phyloP scores from a whole-genome alignment of 208 protist species.

The Leishmania major region DNA sequence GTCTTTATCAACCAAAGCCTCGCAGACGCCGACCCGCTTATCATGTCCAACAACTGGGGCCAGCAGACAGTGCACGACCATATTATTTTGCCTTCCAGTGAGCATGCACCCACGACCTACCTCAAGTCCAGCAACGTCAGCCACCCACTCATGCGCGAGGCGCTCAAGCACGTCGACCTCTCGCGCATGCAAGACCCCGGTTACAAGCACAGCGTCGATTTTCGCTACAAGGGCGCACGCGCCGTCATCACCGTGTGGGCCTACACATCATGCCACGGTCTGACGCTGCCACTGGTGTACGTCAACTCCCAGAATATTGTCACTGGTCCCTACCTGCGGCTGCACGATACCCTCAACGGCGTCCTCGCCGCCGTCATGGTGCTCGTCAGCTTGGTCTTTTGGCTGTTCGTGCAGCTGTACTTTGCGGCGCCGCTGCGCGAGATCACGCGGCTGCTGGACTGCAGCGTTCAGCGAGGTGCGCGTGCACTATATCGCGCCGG shows the following conservation, averaged over 20 bases:
- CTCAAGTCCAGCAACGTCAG: slow-evolving; percentile 23
- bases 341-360: neutral
- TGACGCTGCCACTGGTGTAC: slow-evolving; percentile 5
- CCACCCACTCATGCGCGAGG: slow-evolving; percentile 38
- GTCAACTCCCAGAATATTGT: neutral
- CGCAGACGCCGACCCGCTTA: slow-evolving; percentile 1
- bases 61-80: slow-evolving; percentile 10
- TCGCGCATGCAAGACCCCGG: neutral
- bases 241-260: slow-evolving; percentile 6
- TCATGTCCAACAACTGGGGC: slow-evolving; percentile 29
- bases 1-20: slow-evolving; percentile 15
- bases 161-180: slow-evolving; percentile 32
- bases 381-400: slow-evolving; percentile 5
- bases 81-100: neutral
- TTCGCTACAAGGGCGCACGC: neutral
- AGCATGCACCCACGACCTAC: slow-evolving; percentile 1
- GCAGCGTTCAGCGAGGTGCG: neutral
- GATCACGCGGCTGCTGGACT: neutral
- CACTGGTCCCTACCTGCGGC: slow-evolving; percentile 1
- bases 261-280: neutral
- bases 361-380: slow-evolving; percentile 3
- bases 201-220: neutral
- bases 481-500: neutral
- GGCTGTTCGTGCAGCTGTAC: slow-evolving; percentile 1
- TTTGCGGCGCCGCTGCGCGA: slow-evolving; percentile 11